These are phyloP conservation scores for Plenodomus biglobosus DNA, from an alignment of 2,329 filamentous ascomycete genomes.

Conservation along the genomic window DNA sequence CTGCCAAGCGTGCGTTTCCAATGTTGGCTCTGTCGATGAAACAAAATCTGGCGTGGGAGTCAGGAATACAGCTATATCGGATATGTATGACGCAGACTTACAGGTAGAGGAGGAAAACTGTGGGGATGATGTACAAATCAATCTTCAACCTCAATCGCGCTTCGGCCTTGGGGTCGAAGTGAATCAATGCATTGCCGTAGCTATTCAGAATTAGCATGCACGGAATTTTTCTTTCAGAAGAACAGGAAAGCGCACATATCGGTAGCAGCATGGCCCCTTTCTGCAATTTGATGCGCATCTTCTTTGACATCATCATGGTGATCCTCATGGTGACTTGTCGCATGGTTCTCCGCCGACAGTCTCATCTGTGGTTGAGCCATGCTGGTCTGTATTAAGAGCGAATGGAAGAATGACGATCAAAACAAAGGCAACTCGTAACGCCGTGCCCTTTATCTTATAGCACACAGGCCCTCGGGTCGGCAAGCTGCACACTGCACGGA, in stretches of 20 bases:
- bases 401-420: neutral
- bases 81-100: constrained; percentile 30
- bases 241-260: constrained; percentile 27
- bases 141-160: constrained; percentile 63
- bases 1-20: constrained; percentile 69
- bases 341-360: constrained; percentile 17
- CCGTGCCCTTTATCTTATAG: constrained; percentile 10
- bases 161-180: constrained; percentile 61
- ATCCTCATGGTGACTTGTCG: constrained; percentile 30
- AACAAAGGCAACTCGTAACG: constrained; percentile 9
- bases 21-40: constrained; percentile 77
- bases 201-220: constrained; percentile 18
- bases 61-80: neutral
- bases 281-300: constrained; percentile 30
- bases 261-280: constrained; percentile 34
- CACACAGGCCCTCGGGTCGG: neutral
- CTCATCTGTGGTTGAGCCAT: constrained; percentile 12
- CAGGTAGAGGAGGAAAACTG: constrained; percentile 66
- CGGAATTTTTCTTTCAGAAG: neutral
- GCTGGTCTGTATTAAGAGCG: neutral
- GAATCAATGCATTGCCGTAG: constrained; percentile 36
- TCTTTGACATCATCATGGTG: constrained; percentile 34
- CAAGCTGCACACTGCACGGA: constrained; percentile 1
- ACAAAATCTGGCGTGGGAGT: constrained; percentile 49
- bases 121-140: constrained; percentile 66